Conservation (phyloP, 2,329 filamentous ascomycete genomes). For the Beauveria medogensis region DNA sequence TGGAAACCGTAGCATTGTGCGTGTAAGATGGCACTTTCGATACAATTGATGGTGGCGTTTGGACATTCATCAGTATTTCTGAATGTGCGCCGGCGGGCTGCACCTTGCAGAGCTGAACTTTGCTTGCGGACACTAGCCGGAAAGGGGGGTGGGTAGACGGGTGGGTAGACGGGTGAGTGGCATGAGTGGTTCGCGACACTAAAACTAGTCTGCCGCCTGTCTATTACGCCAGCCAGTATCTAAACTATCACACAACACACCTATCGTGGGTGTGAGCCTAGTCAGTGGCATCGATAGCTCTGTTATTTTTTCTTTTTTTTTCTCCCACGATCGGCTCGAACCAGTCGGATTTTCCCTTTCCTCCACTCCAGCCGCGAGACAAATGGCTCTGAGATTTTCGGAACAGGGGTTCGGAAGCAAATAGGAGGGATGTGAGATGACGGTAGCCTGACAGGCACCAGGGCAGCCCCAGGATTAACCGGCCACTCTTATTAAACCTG, state of each 20-base stretch:
- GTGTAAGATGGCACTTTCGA: background rate
- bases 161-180: too few species aligned
- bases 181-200: background rate
- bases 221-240: background rate
- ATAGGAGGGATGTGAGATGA: background rate
- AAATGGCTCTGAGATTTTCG: background rate
- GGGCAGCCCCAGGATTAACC: background rate
- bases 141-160: background rate
- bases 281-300: background rate
- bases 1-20: background rate
- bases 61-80: background rate
- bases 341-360: background rate
- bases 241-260: background rate
- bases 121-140: conserved; percentile 2
- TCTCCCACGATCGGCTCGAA: background rate
- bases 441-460: background rate
- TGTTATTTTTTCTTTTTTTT: background rate
- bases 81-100: background rate
- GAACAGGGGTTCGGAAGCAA: conserved; percentile 2
- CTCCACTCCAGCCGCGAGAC: background rate
- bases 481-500: background rate
- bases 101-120: conserved; percentile 9
- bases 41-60: conserved; percentile 2
- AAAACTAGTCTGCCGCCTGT: background rate
- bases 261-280: background rate